Percentiles rank a stretch among this genome's conserved stretches.
These are phyloP conservation scores for Aureobasidium mangrovei DNA, from an alignment of 2,329 filamentous ascomycete genomes.

Conservation along the genomic window DNA sequence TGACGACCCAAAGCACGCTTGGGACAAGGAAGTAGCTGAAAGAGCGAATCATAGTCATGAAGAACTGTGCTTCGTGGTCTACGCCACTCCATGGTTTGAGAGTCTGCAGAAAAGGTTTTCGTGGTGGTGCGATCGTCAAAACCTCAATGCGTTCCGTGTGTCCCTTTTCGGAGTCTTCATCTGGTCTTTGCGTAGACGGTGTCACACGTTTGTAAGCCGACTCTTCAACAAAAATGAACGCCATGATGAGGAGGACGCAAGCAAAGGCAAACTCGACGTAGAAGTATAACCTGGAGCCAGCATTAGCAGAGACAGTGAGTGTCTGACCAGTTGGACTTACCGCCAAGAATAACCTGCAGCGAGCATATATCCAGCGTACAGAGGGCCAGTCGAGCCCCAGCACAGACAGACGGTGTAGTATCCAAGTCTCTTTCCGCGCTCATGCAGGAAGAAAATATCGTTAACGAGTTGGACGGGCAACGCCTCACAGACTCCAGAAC, in stretches of 20 bases:
- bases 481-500: constrained; percentile 39
- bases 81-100: constrained; percentile 28
- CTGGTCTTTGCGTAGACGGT: not conserved
- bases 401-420: constrained; percentile 53
- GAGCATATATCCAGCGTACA: constrained; percentile 55
- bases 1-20: constrained; percentile 31
- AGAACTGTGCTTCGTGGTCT: constrained; percentile 28
- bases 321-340: not conserved
- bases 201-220: constrained; percentile 40
- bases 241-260: constrained; percentile 33
- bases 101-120: constrained; percentile 24
- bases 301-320: not conserved
- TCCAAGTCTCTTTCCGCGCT: constrained; percentile 43
- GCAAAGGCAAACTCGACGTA: constrained; percentile 52
- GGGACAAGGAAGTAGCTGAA: constrained; percentile 32
- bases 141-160: constrained; percentile 22
- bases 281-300: constrained; percentile 41
- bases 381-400: constrained; percentile 46
- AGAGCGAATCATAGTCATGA: constrained; percentile 27
- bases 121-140: constrained; percentile 20
- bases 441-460: constrained; percentile 41
- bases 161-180: constrained; percentile 16
- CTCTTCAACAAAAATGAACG: constrained; percentile 53
- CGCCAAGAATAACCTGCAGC: constrained; percentile 50
- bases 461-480: constrained; percentile 41